These are phyloP conservation scores for Ophiostoma tasmaniense DNA, from an alignment of 2,329 filamentous ascomycete species.

Conservation along the genomic window DNA sequence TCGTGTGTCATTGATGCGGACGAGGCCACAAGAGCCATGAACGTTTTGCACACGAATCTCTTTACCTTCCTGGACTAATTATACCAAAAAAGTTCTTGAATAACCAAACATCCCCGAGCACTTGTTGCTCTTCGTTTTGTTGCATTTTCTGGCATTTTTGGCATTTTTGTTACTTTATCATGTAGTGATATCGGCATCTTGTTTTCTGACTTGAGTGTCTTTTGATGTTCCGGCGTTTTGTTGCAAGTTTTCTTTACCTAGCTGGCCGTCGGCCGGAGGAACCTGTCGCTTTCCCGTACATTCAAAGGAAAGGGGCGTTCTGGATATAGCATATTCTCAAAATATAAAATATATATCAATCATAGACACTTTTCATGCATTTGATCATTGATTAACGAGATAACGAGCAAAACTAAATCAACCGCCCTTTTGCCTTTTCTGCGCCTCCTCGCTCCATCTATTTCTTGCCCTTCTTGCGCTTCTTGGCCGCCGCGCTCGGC, in stretches of 20 bases:
- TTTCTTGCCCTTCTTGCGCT: slow-evolving; percentile 38
- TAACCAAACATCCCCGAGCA: not conserved
- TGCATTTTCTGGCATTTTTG: not conserved
- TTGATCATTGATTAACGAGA: not conserved
- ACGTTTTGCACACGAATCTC: slow-evolving; percentile 90
- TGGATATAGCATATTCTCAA: not conserved
- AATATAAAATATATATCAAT: not conserved
- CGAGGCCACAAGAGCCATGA: slow-evolving; percentile 88
- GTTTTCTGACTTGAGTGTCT: not conserved
- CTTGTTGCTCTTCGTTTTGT: slow-evolving; percentile 1
- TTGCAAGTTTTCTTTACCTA: not conserved
- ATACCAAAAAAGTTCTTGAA: not conserved
- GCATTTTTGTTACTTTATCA: not conserved
- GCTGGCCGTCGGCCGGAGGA: not conserved
- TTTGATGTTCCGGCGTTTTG: not conserved
- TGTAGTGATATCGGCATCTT: not conserved
- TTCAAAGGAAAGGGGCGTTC: not conserved
- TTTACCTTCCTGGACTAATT: slow-evolving; percentile 86
- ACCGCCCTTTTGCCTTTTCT: not conserved
- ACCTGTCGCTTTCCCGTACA: not conserved
- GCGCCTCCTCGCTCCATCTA: not conserved
- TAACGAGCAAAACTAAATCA: not conserved
- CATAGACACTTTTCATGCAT: not conserved
- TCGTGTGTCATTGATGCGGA: slow-evolving; percentile 91
- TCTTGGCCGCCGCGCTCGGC: slow-evolving; percentile 24